These are phyloP conservation scores for Pseudogymnoascus sp. DNA, from an alignment of 2,329 filamentous ascomycete genomes.

Conservation along the genomic window DNA sequence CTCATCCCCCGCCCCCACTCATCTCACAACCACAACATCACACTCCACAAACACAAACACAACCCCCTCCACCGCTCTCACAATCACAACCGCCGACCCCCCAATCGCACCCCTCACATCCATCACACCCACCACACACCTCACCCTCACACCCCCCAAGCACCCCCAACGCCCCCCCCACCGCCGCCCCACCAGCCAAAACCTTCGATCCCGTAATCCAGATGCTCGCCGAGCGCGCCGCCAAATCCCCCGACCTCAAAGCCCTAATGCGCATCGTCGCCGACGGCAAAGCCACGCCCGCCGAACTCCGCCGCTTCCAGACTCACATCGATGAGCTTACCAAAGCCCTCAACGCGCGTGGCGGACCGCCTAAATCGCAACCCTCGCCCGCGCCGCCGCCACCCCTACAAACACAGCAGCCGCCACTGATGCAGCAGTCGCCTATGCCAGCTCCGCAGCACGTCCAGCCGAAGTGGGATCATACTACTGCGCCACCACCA, in stretches of 20 bases:
- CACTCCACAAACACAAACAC: constrained; percentile 16
- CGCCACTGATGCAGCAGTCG: constrained; percentile 21
- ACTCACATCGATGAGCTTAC: constrained; percentile 71
- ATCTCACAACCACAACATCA: constrained; percentile 8
- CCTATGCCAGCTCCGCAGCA: constrained; percentile 11
- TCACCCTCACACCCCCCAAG: constrained; percentile 8
- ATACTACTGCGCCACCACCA: constrained; percentile 15
- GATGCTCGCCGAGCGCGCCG: constrained; percentile 66
- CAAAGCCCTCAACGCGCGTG: constrained; percentile 52
- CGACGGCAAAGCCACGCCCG: constrained; percentile 60
- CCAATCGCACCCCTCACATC: background rate
- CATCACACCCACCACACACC: background rate
- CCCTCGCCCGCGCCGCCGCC: constrained; percentile 30
- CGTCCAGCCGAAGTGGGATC: constrained; percentile 20
- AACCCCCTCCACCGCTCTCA: constrained; percentile 11
- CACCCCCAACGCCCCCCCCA: constrained; percentile 12
- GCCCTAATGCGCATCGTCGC: constrained; percentile 79
- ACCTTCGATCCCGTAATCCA: constrained; percentile 71
- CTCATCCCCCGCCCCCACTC: constrained; percentile 16
- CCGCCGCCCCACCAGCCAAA: constrained; percentile 24
- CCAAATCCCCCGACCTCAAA: constrained; percentile 62
- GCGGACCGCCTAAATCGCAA: constrained; percentile 39
- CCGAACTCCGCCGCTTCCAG: constrained; percentile 69
- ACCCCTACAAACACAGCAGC: constrained; percentile 14
- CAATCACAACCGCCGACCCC: constrained; percentile 9